Evolutionary conservation across 2,329 filamentous ascomycete species (phyloP).

Genomic region (Metarhizium humberi): DNA sequence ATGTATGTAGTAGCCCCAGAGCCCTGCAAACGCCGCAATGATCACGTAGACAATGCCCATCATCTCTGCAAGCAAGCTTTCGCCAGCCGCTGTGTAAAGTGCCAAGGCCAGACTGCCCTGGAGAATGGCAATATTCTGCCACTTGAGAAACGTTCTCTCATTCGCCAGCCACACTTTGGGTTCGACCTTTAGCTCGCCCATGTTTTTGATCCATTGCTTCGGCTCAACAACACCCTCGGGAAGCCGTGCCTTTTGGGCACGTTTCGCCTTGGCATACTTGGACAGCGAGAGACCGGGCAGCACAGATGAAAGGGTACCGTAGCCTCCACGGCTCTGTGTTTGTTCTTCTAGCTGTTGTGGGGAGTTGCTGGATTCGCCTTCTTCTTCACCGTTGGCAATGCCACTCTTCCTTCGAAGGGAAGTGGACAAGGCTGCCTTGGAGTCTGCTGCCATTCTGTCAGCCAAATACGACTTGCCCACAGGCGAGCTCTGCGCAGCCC

Average conservation of each 20-base stretch:
- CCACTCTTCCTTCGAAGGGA: constrained; percentile 16
- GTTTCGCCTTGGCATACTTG: constrained; percentile 56
- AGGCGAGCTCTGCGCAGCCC: constrained; percentile 55
- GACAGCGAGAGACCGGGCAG: constrained; percentile 77
- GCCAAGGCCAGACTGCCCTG: constrained; percentile 76
- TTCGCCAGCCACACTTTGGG: constrained; percentile 99
- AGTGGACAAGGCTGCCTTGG: constrained; percentile 21
- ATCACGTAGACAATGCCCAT: constrained; percentile 77
- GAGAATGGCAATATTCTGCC: constrained; percentile 90
- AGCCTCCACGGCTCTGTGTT: constrained; percentile 23
- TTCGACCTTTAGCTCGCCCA: constrained; percentile 84
- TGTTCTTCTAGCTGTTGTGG: constrained; percentile 23
- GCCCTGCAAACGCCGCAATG: constrained; percentile 73
- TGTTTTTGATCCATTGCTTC: constrained; percentile 85
- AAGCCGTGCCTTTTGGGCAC: constrained; percentile 44
- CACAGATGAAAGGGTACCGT: constrained; percentile 57
- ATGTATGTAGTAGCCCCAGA: constrained; percentile 84
- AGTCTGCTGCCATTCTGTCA: constrained; percentile 42
- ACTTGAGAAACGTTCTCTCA: constrained; percentile 96
- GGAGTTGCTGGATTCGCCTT: constrained; percentile 23
- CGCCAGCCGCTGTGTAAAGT: constrained; percentile 79
- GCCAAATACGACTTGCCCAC: constrained; percentile 55
- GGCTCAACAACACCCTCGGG: constrained; percentile 87
- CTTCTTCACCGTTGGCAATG: constrained; percentile 22
- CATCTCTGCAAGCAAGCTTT: constrained; percentile 64